Evolutionary conservation across 345 rosid genomes (phyloP), one percentile per base, ranked within the genome.

Genomic region (Arabis hirsuta): DNA sequence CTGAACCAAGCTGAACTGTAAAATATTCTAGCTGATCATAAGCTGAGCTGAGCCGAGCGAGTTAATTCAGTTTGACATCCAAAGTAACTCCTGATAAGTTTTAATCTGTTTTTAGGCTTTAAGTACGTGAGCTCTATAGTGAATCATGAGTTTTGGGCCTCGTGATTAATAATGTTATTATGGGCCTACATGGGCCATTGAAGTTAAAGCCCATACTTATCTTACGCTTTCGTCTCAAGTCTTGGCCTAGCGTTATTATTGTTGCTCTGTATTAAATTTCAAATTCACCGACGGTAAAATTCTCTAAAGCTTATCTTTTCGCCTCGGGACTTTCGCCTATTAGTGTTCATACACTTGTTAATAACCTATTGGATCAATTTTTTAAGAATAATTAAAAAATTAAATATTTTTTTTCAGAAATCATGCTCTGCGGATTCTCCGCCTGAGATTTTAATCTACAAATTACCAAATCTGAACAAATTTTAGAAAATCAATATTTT

Each of bases 361-460:
- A n/a, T n/a, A n/a, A n/a, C n/a, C n/a, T n/a, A n/a, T n/a, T n/a
- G n/a, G n/a, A n/a, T n/a, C n/a, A n/a, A n/a, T n/a, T n/a, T n/a
- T n/a, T n/a, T n/a, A n/a, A n/a, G n/a, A n/a, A n/a, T n/a, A n/a
- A n/a, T n/a, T n/a, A n/a, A n/a, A n/a, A n/a, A n/a, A n/a, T n/a
- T n/a, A n/a, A n/a, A n/a, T n/a, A n/a, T n/a, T n/a, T n/a, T n/a
- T n/a, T n/a, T n/a, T n/a, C n/a, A n/a, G n/a, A n/a, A n/a, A n/a
- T n/a, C n/a, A n/a, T n/a, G n/a, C n/a, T n/a, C n/a, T n/a, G n/a
- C 67, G 8, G 39, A 29, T 24, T 43, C 66, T 61, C 51, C 66
- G 65, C 65, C 38, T 13, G 13, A 61, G 13, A 26, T 32, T 43
- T 42, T 39, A 22, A 22, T 22, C 24, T 22, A 10, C 4, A 26